Percentiles rank a stretch among this genome's conserved stretches.
Conservation (phyloP, 805 yeast species). For the Yamadazyma akitaensis region DNA sequence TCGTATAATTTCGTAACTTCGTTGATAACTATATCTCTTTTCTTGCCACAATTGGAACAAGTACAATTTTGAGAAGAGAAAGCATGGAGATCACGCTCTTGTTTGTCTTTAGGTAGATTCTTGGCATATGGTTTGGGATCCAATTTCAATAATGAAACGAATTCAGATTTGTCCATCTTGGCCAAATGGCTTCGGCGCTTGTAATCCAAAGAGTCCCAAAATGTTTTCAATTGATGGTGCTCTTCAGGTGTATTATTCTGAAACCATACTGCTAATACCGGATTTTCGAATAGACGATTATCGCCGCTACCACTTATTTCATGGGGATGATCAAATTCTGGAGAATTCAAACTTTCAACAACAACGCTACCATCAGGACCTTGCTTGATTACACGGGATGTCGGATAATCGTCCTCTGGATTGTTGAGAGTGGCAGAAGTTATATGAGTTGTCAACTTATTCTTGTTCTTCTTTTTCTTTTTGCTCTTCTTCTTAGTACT, state of each 20-base stretch:
- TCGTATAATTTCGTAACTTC: constrained; percentile 75
- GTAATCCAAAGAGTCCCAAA: constrained; percentile 67
- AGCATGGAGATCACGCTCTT: constrained; percentile 10
- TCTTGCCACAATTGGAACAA: constrained; percentile 77
- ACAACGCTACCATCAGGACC: constrained; percentile 75
- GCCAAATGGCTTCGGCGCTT: constrained; percentile 60
- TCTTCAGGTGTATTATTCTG: constrained; percentile 49
- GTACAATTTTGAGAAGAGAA: constrained; percentile 41
- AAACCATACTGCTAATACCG: constrained; percentile 36
- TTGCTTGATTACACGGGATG: constrained; percentile 65
- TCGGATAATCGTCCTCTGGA: constrained; percentile 64
- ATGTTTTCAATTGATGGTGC: constrained; percentile 46
- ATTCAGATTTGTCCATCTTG: constrained; percentile 64
- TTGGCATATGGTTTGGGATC: constrained; percentile 11
- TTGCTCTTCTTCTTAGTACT: constrained; percentile 14
- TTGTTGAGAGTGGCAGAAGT: constrained; percentile 48
- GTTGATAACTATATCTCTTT: constrained; percentile 65
- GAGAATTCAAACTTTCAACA: constrained; percentile 49
- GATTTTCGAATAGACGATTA: constrained; percentile 7
- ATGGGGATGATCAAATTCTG: constrained; percentile 8
- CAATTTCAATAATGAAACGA: constrained; percentile 59
- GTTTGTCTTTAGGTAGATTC: constrained; percentile 5
- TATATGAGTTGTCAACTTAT: constrained; percentile 15
- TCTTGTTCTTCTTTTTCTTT: constrained; percentile 34
- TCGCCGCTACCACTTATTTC: constrained; percentile 8